Conservation (phyloP, 805 yeast genomes). For the Candida gorgasii region DNA sequence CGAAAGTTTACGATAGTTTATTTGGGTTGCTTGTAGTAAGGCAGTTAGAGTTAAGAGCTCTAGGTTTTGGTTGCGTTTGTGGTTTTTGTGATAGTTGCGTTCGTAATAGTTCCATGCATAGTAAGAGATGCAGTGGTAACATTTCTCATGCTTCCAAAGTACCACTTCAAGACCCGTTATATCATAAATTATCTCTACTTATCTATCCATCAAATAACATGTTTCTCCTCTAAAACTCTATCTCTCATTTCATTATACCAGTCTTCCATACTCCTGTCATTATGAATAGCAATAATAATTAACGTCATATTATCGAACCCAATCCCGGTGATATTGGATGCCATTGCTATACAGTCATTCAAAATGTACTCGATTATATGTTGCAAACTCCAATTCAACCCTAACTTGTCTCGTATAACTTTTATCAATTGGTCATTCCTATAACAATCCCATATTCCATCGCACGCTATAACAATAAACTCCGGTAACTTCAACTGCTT, state of each 20-base stretch:
- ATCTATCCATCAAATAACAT: not conserved
- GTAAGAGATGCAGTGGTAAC: no score
- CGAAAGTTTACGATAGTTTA: no score
- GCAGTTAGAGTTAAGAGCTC: no score
- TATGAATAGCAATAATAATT: slow-evolving; percentile 64
- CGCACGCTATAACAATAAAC: slow-evolving; percentile 44
- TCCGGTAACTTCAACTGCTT: slow-evolving; percentile 26
- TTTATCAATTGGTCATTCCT: slow-evolving; percentile 55
- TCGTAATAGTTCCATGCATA: no score
- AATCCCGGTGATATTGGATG: slow-evolving; percentile 71
- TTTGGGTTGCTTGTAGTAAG: no score
- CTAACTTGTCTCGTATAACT: slow-evolving; percentile 57
- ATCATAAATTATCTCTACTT: not conserved
- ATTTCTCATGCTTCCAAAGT: no score
- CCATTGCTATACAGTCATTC: slow-evolving; percentile 68
- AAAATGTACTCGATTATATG: slow-evolving; percentile 59
- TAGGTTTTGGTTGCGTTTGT: no score
- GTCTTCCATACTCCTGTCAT: slow-evolving; percentile 40
- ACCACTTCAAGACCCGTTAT: no score
- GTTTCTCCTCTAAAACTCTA: slow-evolving; percentile 29
- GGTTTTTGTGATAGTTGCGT: no score
- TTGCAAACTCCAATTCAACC: slow-evolving; percentile 57
- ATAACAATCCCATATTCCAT: slow-evolving; percentile 51
- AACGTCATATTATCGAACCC: slow-evolving; percentile 85
- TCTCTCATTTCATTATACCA: slow-evolving; percentile 61